Base-by-base conservation (phyloP, 1,284 basidiomycete genomes). In the Fomitopsis palustris region DNA sequence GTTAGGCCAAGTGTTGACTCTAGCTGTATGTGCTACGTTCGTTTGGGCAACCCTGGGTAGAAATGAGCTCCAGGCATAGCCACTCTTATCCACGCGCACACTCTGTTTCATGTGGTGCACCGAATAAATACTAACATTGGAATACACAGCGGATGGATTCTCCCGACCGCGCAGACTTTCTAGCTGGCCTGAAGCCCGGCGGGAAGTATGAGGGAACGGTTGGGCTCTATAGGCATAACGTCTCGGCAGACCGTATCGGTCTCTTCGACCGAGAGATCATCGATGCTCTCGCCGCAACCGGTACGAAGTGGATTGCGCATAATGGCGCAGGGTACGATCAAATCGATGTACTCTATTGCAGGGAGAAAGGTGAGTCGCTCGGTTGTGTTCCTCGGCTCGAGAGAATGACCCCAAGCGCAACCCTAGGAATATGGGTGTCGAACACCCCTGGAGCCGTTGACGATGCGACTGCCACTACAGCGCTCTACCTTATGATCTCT, bases 381-480 rank as follows among this genome's bases (percentile, higher is more conserved):
- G 10, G 6, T 12, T 29, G 9, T 4, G 4, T 55, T 14, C 17
- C 39, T 21, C 17, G 38, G 8, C 17, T 45, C n/a, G 42, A 21
- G 63, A 23, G 21, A 47, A 38, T 35, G 14, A 42, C 5, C 33
- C 37, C 23, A 10, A 23, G 43, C 12, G 43, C 35, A 17, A 27
- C 12, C 21, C 19, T 17, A 93, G 92, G 91, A 10, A 95, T 96
- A 67, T 78, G 76, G 57, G 85, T 96, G n/a, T 93, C 92, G 17
- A 95, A 97, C 71, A 96, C 95, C 0, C 95, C 95, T 2, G 87
- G 87, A 16, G 93, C 93, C 2, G 95, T 97, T 54, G 91, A 96
- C 75, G 92, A 94, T 64, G 93, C 90, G 4, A 96, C 95, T 0
- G 95, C 95, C 0, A 96, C 94, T 1, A 93, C 93, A 0, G 95